These are phyloP conservation scores for Pelargonium citronellum DNA, from an alignment of 441 rosid genomes.

Conservation along the genomic window DNA sequence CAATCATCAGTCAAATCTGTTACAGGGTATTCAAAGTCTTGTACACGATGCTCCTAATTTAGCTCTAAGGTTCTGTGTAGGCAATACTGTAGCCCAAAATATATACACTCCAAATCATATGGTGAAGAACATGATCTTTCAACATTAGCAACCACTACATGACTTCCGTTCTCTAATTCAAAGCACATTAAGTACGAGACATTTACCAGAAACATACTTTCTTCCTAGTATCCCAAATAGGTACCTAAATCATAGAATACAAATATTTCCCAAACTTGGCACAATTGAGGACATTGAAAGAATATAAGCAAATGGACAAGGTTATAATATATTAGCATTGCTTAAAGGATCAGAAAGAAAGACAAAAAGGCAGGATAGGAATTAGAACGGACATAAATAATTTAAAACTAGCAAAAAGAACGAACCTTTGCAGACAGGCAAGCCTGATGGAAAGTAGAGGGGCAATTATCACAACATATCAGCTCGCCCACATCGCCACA, in stretches of 20 bases:
- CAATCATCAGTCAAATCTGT: background rate
- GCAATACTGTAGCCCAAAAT: background rate
- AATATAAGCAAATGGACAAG: background rate
- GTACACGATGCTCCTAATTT: background rate
- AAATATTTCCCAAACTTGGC: background rate
- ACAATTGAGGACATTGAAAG: background rate
- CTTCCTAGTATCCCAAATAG: too few species aligned
- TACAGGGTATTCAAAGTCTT: background rate
- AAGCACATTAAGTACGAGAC: background rate
- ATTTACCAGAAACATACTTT: too few species aligned
- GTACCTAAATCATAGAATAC: background rate
- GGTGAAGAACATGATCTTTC: background rate
- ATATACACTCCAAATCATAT: background rate
- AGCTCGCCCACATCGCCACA: constrained; percentile 91
- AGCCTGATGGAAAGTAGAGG: constrained; percentile 76
- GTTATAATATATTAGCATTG: background rate
- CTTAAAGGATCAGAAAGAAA: background rate
- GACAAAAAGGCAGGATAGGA: constrained; percentile 12
- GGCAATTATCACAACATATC: constrained; percentile 93
- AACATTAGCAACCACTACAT: background rate
- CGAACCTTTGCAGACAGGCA: constrained; percentile 81
- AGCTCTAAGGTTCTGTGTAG: background rate
- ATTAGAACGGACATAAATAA: constrained; percentile 13
- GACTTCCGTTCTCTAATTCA: background rate
- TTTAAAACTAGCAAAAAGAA: constrained; percentile 21